These are phyloP conservation scores for Coemansia sp. DNA, from an alignment of 192 early-diverging fungal genomes.

Conservation along the genomic window DNA sequence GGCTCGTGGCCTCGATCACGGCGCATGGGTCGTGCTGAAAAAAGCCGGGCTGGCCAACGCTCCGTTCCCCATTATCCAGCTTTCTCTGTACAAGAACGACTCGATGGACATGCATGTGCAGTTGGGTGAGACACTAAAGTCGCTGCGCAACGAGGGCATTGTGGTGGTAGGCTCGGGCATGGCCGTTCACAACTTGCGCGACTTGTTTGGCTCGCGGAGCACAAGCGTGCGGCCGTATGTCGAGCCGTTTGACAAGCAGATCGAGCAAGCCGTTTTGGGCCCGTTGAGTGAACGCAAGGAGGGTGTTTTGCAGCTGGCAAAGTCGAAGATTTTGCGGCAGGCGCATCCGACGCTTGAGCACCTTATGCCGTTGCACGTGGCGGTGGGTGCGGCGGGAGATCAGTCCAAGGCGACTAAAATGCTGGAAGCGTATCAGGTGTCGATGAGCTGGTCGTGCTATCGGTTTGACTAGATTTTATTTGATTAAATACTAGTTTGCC, in stretches of 20 bases:
- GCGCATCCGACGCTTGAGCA: constrained; percentile 71
- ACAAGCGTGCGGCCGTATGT: constrained; percentile 55
- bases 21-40: constrained; percentile 68
- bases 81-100: constrained; percentile 61
- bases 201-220: constrained; percentile 41
- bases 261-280: constrained; percentile 50
- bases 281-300: constrained; percentile 33
- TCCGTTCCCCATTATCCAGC: constrained; percentile 64
- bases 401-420: constrained; percentile 37
- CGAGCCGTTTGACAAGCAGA: constrained; percentile 58
- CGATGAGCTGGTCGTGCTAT: constrained; percentile 39
- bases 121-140: constrained; percentile 54
- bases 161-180: constrained; percentile 67
- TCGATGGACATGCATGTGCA: constrained; percentile 58
- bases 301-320: constrained; percentile 42
- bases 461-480: too few relatives aligned
- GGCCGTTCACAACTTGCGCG: constrained; percentile 66
- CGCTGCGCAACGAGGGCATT: constrained; percentile 61
- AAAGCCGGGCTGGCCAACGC: constrained; percentile 58
- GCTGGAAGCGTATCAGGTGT: constrained; percentile 34
- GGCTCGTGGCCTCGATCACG: constrained; percentile 67
- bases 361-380: constrained; percentile 68
- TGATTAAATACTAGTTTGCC: too few relatives aligned
- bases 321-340: constrained; percentile 46
- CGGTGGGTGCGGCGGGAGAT: constrained; percentile 60